A percentile compares a stretch with the other conserved stretches of the same genome.
phyloP scores from a whole-genome alignment of 2,329 filamentous ascomycete genomes.

The Balansia obtecta region DNA sequence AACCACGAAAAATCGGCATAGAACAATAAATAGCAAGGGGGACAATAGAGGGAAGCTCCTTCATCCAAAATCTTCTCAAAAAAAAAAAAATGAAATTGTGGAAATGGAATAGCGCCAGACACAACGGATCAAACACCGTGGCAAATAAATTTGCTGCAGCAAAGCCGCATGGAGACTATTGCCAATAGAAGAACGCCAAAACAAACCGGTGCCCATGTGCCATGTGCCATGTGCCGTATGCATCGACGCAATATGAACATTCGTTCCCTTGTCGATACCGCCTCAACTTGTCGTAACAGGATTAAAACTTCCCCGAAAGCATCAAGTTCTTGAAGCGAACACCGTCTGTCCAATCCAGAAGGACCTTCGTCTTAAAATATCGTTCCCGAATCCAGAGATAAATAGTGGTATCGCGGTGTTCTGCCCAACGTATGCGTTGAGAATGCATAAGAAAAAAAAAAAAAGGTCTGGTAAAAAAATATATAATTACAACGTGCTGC shows the following conservation, averaged over 20 bases:
- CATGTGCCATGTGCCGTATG: background rate
- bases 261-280: background rate
- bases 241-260: background rate
- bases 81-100: no score
- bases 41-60: no score
- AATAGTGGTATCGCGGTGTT: conserved; percentile 18
- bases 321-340: background rate
- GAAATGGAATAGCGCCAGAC: background rate
- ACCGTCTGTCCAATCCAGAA: background rate
- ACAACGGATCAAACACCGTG: background rate
- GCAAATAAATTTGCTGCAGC: background rate
- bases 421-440: background rate
- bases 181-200: background rate
- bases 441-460: background rate
- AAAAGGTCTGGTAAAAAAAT: background rate
- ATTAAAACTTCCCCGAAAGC: background rate
- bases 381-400: conserved; percentile 8
- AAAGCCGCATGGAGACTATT: background rate
- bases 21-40: no score
- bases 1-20: background rate
- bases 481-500: background rate
- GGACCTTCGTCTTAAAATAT: background rate
- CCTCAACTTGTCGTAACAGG: background rate
- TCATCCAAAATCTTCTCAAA: background rate
- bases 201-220: background rate